Percentiles rank a stretch among this genome's conserved stretches.
Evolutionary conservation across 331 rosid species (phyloP).

Genomic region (Quercus tomentella): DNA sequence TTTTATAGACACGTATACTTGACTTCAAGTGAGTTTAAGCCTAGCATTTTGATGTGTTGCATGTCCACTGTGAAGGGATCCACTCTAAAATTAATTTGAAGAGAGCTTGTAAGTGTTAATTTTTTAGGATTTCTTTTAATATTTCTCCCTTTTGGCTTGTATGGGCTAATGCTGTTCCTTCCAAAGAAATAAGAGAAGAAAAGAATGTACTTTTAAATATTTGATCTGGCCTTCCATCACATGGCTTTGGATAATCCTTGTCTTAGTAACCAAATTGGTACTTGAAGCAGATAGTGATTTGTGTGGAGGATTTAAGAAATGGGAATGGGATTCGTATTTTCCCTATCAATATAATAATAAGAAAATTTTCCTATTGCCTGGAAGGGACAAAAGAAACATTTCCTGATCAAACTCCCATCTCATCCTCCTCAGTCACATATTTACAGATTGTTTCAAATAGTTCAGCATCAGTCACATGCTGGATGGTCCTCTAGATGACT

Average conservation of each 20-base stretch:
- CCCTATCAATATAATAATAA: too few relatives aligned
- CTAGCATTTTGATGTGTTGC: neutral
- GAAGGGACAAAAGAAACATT: too few relatives aligned
- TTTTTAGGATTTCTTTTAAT: neutral
- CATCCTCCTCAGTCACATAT: neutral
- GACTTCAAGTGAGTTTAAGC: neutral
- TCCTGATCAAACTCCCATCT: too few relatives aligned
- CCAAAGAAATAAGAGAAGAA: neutral
- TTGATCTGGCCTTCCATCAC: neutral
- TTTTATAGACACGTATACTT: neutral
- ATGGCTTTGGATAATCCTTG: neutral
- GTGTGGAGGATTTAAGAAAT: neutral
- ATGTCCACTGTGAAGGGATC: neutral
- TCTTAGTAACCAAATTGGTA: neutral
- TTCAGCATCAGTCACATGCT: neutral
- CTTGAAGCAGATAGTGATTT: neutral
- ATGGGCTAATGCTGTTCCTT: neutral
- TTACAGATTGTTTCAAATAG: neutral
- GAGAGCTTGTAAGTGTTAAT: neutral
- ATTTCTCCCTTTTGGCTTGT: neutral
- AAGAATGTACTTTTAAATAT: neutral
- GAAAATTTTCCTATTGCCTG: too few relatives aligned
- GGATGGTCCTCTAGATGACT: neutral
- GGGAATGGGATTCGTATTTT: neutral
- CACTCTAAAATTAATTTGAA: neutral